A percentile compares a stretch with the other conserved stretches of the same genome.
These are phyloP conservation scores for Parmelia sp. DNA, from an alignment of 495 filamentous ascomycete genomes.

Conservation along the genomic window DNA sequence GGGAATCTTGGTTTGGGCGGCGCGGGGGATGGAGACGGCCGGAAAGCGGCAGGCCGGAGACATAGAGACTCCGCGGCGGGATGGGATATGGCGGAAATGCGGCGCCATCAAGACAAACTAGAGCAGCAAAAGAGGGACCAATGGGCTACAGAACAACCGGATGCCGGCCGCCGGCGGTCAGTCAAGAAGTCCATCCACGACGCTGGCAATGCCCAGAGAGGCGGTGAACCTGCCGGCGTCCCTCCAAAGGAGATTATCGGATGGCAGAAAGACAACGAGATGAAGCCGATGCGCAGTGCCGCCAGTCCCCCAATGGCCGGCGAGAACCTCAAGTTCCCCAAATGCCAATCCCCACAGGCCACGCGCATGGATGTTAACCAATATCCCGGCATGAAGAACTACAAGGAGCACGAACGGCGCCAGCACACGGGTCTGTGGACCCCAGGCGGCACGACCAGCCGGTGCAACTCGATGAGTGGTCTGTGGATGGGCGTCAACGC, in stretches of 20 bases:
- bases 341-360: constrained; percentile 69
- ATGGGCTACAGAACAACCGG: constrained; percentile 14
- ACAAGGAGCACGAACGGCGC: neutral
- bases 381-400: constrained; percentile 43
- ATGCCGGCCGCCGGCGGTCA: constrained; percentile 17
- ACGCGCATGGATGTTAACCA: constrained; percentile 67
- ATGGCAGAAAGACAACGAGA: constrained; percentile 41
- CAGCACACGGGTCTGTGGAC: constrained; percentile 41
- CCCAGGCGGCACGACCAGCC: constrained; percentile 25
- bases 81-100: constrained; percentile 48
- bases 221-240: constrained; percentile 21
- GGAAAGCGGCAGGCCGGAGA: neutral
- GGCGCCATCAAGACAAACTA: constrained; percentile 43
- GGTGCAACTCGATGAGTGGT: constrained; percentile 39
- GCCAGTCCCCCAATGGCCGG: constrained; percentile 81
- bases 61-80: constrained; percentile 42
- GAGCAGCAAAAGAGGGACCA: constrained; percentile 31
- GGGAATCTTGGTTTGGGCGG: constrained; percentile 39
- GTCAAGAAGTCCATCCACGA: constrained; percentile 14
- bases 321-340: constrained; percentile 63
- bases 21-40: constrained; percentile 14
- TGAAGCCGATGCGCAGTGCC: constrained; percentile 45
- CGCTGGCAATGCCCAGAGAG: constrained; percentile 23
- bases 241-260: constrained; percentile 33
- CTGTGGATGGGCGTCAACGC: constrained; percentile 63